phyloP scores from a whole-genome alignment of 2,329 filamentous ascomycete genomes.

The Cryphonectria carpinicola region DNA sequence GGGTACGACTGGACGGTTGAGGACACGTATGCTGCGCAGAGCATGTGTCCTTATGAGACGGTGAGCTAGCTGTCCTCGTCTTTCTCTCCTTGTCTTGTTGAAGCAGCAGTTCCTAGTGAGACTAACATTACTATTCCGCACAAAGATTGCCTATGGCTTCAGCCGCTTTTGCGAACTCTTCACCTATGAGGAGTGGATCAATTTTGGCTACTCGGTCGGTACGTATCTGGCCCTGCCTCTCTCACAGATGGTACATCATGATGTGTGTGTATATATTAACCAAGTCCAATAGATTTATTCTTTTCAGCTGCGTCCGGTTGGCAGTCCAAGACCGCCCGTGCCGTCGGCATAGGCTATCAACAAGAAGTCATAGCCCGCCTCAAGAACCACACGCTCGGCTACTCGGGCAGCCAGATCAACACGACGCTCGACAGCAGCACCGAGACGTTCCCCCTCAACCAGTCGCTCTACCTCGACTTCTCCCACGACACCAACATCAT shows the following conservation, averaged over 20 bases:
- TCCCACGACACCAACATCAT: slow-evolving; percentile 77
- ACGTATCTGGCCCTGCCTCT: neutral
- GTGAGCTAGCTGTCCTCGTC: slow-evolving; percentile 35
- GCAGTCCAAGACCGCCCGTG: slow-evolving; percentile 67
- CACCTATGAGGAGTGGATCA: slow-evolving; percentile 74
- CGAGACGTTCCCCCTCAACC: slow-evolving; percentile 73
- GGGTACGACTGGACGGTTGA: slow-evolving; percentile 66
- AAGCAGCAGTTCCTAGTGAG: neutral
- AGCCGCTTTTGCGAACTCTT: slow-evolving; percentile 76
- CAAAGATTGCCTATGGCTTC: slow-evolving; percentile 69
- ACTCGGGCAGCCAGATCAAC: slow-evolving; percentile 66
- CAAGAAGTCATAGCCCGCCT: slow-evolving; percentile 74
- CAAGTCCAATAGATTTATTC: slow-evolving; percentile 49
- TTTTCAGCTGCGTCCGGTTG: slow-evolving; percentile 68
- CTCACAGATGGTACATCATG: too few species aligned
- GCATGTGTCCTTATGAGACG: slow-evolving; percentile 77
- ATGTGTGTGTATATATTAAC: neutral
- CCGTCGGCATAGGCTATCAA: slow-evolving; percentile 74
- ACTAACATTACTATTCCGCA: slow-evolving; percentile 21
- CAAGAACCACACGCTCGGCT: slow-evolving; percentile 65
- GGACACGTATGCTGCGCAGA: slow-evolving; percentile 71
- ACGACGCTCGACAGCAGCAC: slow-evolving; percentile 70
- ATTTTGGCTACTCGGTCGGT: slow-evolving; percentile 70
- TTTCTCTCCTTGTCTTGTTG: neutral
- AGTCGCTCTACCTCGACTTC: slow-evolving; percentile 77